These are phyloP conservation scores for Microbotryum lychnidis-dioicae DNA, from an alignment of 1,284 basidiomycete genomes.

Conservation along the genomic window DNA sequence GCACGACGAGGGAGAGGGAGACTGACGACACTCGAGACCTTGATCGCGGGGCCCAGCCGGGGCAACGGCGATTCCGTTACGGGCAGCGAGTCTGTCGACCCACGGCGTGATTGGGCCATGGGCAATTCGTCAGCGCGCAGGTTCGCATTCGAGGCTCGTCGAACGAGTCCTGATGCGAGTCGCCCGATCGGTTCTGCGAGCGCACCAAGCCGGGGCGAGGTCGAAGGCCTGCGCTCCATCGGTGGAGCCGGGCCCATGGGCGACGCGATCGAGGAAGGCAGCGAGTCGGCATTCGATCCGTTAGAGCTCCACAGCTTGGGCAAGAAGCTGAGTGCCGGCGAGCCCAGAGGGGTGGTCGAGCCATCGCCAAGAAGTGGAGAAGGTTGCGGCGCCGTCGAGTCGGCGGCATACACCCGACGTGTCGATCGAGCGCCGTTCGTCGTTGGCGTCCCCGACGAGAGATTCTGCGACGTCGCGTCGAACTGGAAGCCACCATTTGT, in stretches of 20 bases:
- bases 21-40: constrained; percentile 1
- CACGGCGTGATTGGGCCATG: constrained; percentile 2
- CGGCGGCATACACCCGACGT: too few species aligned
- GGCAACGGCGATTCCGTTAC: constrained; percentile 6
- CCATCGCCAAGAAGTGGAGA: constrained; percentile 4
- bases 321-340: constrained; percentile 11
- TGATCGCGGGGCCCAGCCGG: constrained; percentile 8
- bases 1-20: constrained; percentile 4
- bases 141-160: constrained; percentile 16
- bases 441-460: not conserved
- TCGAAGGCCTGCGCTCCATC: constrained; percentile 14
- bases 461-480: constrained; percentile 4
- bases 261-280: constrained; percentile 5
- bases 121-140: constrained; percentile 17
- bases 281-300: constrained; percentile 2
- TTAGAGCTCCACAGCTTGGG: constrained; percentile 8
- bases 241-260: constrained; percentile 3
- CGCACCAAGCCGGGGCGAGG: constrained; percentile 20
- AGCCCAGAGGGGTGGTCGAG: constrained; percentile 12
- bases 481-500: constrained; percentile 3
- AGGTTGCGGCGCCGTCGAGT: not conserved
- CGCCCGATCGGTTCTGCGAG: constrained; percentile 26
- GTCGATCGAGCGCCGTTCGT: too few species aligned
- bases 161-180: constrained; percentile 23
- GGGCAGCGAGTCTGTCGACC: not conserved